Evolutionary conservation across 495 filamentous ascomycete species (phyloP).

Genomic region (Annulohypoxylon maeteangense): DNA sequence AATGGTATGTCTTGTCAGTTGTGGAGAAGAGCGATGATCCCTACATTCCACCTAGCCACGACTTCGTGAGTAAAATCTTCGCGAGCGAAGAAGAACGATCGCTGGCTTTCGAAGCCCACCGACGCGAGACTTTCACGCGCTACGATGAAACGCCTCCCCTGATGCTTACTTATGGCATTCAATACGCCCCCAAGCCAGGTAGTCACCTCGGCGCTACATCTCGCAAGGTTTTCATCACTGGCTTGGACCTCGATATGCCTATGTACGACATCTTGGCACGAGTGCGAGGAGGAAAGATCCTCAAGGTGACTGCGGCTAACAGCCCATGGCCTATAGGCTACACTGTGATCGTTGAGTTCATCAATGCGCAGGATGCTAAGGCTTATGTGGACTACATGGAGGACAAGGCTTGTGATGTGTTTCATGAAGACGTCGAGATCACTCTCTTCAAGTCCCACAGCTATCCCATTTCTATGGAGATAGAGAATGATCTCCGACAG

Average conservation of each 20-base stretch:
- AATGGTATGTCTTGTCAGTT: background rate
- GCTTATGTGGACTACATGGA: background rate
- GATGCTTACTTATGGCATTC: constrained; percentile 18
- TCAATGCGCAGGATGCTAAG: background rate
- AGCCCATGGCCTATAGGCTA: background rate
- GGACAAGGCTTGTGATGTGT: background rate
- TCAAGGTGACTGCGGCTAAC: background rate
- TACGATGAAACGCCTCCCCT: background rate
- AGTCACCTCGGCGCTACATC: background rate
- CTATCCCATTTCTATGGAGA: constrained; percentile 3
- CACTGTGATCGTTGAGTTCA: constrained; percentile 19
- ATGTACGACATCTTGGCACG: constrained; percentile 9
- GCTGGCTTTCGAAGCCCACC: background rate
- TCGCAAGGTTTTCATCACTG: constrained; percentile 20
- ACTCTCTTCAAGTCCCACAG: background rate
- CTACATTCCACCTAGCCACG: background rate
- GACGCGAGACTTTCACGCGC: background rate
- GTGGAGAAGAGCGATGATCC: background rate
- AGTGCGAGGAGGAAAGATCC: constrained; percentile 17
- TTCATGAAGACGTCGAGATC: background rate
- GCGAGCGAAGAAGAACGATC: background rate
- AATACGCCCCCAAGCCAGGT: background rate
- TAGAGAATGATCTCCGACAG: background rate
- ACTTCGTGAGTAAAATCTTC: background rate
- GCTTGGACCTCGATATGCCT: background rate